Conservation (phyloP, 352 stramenopile genomes). For the Phytopythium helicoides region DNA sequence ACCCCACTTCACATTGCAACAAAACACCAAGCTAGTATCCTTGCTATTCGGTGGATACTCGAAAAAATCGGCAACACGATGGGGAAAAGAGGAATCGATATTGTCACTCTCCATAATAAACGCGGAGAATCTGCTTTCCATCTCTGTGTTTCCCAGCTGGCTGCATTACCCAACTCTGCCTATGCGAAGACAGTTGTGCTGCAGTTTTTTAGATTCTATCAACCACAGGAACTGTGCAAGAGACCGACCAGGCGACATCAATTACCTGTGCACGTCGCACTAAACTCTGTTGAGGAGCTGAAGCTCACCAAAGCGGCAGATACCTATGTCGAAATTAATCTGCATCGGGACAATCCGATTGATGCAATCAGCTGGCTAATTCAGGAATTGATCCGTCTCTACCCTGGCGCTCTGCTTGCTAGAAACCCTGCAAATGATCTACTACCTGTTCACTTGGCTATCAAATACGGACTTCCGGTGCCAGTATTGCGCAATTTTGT, state of each 20-base stretch:
- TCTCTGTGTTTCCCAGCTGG: slow-evolving; percentile 33
- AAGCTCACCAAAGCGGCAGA: slow-evolving; percentile 20
- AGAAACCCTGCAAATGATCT: slow-evolving; percentile 22
- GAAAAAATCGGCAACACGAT: slow-evolving; percentile 3
- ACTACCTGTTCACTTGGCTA: slow-evolving; percentile 38
- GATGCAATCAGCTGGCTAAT: slow-evolving; percentile 36
- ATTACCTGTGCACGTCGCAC: slow-evolving; percentile 48
- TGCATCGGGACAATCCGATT: too few relatives aligned
- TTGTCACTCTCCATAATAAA: slow-evolving; percentile 24
- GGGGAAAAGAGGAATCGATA: neutral
- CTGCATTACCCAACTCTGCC: neutral
- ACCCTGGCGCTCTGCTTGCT: slow-evolving; percentile 16
- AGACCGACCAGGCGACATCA: slow-evolving; percentile 38
- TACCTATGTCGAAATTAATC: too few relatives aligned
- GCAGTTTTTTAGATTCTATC: slow-evolving; percentile 37
- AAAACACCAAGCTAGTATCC: slow-evolving; percentile 28
- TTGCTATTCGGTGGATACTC: slow-evolving; percentile 41
- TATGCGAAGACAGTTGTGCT: slow-evolving; percentile 36
- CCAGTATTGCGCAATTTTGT: neutral
- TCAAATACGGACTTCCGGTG: slow-evolving; percentile 38
- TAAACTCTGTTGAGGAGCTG: slow-evolving; percentile 31
- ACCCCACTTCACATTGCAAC: slow-evolving; percentile 39
- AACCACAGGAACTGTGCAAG: slow-evolving; percentile 20
- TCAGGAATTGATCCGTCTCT: slow-evolving; percentile 13
- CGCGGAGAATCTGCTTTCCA: slow-evolving; percentile 47